These are phyloP conservation scores for Coniochaeta pulveracea DNA, from an alignment of 2,329 filamentous ascomycete species.

Conservation along the genomic window DNA sequence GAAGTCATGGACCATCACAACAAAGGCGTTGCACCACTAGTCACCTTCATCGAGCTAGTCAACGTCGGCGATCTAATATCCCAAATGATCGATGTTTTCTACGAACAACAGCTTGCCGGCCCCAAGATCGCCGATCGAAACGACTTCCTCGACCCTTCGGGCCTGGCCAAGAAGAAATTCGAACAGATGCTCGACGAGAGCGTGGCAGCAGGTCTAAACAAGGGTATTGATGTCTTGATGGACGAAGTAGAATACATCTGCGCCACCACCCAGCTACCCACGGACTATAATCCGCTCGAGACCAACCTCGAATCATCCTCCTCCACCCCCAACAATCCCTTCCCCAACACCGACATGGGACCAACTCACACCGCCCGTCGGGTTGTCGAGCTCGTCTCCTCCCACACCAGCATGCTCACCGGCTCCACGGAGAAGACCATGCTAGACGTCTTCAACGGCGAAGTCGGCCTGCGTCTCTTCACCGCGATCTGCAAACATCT, in stretches of 20 bases:
- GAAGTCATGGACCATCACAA: constrained; percentile 63
- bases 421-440: constrained; percentile 97
- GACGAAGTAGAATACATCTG: constrained; percentile 95
- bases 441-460: constrained; percentile 96
- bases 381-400: constrained; percentile 75
- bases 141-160: constrained; percentile 86
- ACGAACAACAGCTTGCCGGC: constrained; percentile 82
- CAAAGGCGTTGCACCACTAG: constrained; percentile 74
- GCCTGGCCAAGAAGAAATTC: constrained; percentile 94
- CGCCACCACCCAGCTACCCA: constrained; percentile 73
- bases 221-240: constrained; percentile 96
- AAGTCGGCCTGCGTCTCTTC: constrained; percentile 89
- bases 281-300: constrained; percentile 74
- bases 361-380: constrained; percentile 69
- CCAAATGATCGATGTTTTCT: constrained; percentile 98
- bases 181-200: constrained; percentile 98
- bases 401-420: constrained; percentile 84
- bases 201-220: constrained; percentile 89
- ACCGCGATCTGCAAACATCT: constrained; percentile 91
- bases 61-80: constrained; percentile 97
- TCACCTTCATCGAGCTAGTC: constrained; percentile 93
- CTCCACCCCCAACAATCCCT: constrained; percentile 25
- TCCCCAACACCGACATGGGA: constrained; percentile 44
- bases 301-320: constrained; percentile 17
- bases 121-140: constrained; percentile 80